phyloP scores from a whole-genome alignment of 164 flowering plant genomes.

The Akebia trifoliata region DNA sequence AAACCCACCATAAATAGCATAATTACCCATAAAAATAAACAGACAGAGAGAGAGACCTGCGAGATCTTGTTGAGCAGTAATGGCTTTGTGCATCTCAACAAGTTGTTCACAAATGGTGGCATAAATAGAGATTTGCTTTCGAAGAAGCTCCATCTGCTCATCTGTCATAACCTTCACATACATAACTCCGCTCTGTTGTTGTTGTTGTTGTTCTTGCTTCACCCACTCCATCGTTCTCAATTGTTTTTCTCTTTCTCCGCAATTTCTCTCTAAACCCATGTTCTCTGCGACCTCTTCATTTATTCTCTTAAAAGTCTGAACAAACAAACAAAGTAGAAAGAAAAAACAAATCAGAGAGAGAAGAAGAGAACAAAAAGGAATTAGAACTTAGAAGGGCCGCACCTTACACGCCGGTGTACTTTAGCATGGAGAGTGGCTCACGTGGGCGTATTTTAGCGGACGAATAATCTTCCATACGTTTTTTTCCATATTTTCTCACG shows the following conservation, averaged over 20 bases:
- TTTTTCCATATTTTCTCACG: too few relatives aligned
- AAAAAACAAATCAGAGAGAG: neutral
- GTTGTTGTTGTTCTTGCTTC: conserved; percentile 17
- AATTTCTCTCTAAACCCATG: conserved; percentile 9
- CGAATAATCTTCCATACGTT: too few relatives aligned
- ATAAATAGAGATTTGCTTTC: conserved; percentile 68
- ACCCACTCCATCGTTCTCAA: conserved; percentile 30
- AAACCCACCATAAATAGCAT: neutral
- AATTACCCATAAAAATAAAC: neutral
- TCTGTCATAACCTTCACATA: conserved; percentile 82
- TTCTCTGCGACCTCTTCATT: conserved; percentile 4
- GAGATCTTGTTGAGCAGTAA: conserved; percentile 57
- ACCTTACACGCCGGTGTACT: neutral
- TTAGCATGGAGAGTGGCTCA: neutral
- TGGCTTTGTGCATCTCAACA: conserved; percentile 66
- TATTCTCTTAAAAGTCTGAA: neutral
- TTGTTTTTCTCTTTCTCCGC: neutral
- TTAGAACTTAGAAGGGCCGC: neutral
- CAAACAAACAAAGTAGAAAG: neutral
- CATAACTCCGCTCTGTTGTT: conserved; percentile 21
- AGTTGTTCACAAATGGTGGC: conserved; percentile 77
- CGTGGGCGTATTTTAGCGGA: neutral
- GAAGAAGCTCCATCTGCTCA: conserved; percentile 73
- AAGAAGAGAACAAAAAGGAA: neutral
- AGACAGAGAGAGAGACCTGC: conserved; percentile 33